Percentiles rank a stretch among this genome's conserved stretches.
Conservation (phyloP, 768 basidiomycete genomes). For the Auricularia heimuer region DNA sequence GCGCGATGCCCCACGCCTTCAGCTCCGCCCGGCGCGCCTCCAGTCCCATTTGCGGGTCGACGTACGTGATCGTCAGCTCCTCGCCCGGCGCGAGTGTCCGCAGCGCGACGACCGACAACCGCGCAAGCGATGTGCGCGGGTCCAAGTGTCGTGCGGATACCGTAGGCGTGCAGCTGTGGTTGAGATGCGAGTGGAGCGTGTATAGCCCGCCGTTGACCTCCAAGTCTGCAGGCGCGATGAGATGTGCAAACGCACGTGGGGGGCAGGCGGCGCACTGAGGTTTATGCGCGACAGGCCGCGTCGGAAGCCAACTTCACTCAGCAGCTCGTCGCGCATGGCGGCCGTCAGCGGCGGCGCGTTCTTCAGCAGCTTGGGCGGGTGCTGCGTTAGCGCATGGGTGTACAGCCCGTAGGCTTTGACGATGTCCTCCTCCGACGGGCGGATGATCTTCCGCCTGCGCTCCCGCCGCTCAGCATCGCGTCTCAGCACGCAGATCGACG, state of each 20-base stretch:
- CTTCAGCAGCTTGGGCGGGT: slow-evolving; percentile 43
- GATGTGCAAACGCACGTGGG: background rate
- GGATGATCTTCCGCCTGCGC: background rate
- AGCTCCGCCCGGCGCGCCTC: slow-evolving; percentile 42
- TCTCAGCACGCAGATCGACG: background rate
- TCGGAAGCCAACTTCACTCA: slow-evolving; percentile 70
- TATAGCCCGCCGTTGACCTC: slow-evolving; percentile 85
- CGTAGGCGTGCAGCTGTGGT: slow-evolving; percentile 79
- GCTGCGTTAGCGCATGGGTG: slow-evolving; percentile 39
- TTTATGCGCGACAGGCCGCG: slow-evolving; percentile 67
- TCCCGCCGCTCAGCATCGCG: background rate
- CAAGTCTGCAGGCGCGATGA: slow-evolving; percentile 37
- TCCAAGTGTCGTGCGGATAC: slow-evolving; percentile 70
- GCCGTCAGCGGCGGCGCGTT: slow-evolving; percentile 33
- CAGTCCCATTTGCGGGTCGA: slow-evolving; percentile 47
- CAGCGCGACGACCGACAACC: slow-evolving; percentile 67
- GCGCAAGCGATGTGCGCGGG: slow-evolving; percentile 53
- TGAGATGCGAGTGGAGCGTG: slow-evolving; percentile 75
- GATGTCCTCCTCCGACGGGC: background rate
- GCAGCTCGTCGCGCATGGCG: slow-evolving; percentile 47
- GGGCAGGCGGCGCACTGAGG: slow-evolving; percentile 48
- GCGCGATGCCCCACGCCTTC: slow-evolving; percentile 65
- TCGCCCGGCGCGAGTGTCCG: slow-evolving; percentile 55
- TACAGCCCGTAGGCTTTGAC: background rate
- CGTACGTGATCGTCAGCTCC: slow-evolving; percentile 72